Evolutionary conservation across 371 early-diverging fungal genomes (phyloP), one percentile per base, ranked within the genome.

Genomic region (Parasitella parasitica): DNA sequence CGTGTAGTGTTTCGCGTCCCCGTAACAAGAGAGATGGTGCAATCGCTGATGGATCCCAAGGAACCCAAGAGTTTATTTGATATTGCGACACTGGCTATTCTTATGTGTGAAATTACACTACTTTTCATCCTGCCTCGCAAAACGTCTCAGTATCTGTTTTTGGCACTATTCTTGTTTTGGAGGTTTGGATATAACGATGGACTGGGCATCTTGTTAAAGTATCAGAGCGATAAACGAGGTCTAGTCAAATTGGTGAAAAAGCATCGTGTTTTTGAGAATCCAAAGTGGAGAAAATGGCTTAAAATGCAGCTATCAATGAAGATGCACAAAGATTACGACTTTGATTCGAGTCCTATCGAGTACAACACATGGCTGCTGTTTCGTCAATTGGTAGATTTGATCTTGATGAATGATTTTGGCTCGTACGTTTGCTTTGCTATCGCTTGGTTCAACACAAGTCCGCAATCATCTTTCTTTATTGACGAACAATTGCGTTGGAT

Each of bases 331-430:
- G 91, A 86, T 59, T 94, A 94, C 65, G 66, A 83, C 34, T 91
- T 87, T 69, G 81, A 87, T 27, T 78, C 68, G 66, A 67, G 66
- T 54, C 94, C 96, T 1, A 72, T 91, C 55, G 97, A 96, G 68
- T 95, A 89, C 81, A 95, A 93, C 67, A 83, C 90, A 0, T 96
- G 97, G 97, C 77, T 96, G 27, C 77, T 95, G 5, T 96, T 91
- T 74, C 89, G 95, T 18, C 88, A 90, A 48, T 66, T 96, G 34
- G 94, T 93, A 15, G 94, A 95, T 64, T 58, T 94, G 57, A 86
- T 96, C 51, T 75, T 94, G 46, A 82, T 93, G 69, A 94, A 95
- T 63, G 97, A 95, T 76, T 90, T 94, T 70, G 75, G 82, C 3
- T 72, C 89, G 9, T 96, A 94, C 68, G 69, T 91, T 22, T 80